Evolutionary conservation across 2,329 filamentous ascomycete genomes (phyloP), one percentile per base, ranked within the genome.

Genomic region (Trichothecium sympodiale): DNA sequence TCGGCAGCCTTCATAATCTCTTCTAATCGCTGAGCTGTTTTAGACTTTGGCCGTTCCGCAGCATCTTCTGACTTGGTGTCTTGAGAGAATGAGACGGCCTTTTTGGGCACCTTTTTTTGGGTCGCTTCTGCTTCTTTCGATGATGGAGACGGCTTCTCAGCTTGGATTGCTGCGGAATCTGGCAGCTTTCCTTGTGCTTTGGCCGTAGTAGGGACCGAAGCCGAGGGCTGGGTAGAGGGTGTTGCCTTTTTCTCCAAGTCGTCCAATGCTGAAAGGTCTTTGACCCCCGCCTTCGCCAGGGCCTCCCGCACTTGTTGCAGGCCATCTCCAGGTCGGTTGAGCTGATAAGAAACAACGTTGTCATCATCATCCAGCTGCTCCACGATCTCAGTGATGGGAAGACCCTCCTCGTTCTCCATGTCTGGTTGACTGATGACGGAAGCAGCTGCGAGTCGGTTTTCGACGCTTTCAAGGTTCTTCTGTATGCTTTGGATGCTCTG

Each of bases 321-420:
- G 12, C 71, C 64, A 35, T 80, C 74, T 6, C 79, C 80, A 0
- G 86, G 81, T n/a, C 63, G 73, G 27, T 77, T 74, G 20, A 81
- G 61, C 37, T 64, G 72, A 46, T 71, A 77, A 0, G 75, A 83
- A 34, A 94, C 58, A 4, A 96, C 72, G 49, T 94, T 91, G 38
- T 80, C 91, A 9, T 94, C 75, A 8, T 95, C 88, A 51, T 96
- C 91, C 17, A 96, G 65, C 60, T 94, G 77, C 58, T 98, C 91
- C 37, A 86, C 67, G 44, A 98, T 96, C 48, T 96, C 91, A 23
- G 83, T 88, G 39, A 96, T 73, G 1, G 87, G 83, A 35, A 87
- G 64, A 1, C 77, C 79, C 10, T 78, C 77, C 41, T 83, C 80
- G 41, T 82, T 77, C 35, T 64, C 66, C 31, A 69, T 65, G 36